Evolutionary conservation across 1,284 basidiomycete species (phyloP).

Genomic region (Ganoderma resinaceum): DNA sequence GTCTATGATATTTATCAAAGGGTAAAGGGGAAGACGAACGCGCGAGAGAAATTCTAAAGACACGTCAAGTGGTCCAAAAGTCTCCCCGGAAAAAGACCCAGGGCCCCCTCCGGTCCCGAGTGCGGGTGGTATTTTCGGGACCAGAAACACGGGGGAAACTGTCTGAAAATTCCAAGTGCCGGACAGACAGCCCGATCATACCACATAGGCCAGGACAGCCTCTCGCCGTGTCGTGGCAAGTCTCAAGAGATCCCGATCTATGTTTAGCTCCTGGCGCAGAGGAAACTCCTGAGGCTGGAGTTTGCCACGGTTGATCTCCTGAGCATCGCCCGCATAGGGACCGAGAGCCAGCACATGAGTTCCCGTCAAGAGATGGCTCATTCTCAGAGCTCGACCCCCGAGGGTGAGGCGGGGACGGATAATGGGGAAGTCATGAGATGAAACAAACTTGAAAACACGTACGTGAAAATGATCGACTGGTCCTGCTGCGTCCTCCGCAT

Average conservation of each 20-base stretch:
- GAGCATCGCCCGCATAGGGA: not conserved
- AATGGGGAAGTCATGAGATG: not conserved
- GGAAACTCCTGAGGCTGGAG: not conserved
- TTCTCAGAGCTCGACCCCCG: not conserved
- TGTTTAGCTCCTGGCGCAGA: not conserved
- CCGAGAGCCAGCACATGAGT: not conserved
- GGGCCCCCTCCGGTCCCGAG: too few species aligned
- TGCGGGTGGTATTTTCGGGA: too few species aligned
- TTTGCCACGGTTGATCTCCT: slow-evolving; percentile 5
- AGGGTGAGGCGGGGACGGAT: not conserved
- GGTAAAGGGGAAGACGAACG: too few species aligned
- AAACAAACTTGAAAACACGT: slow-evolving; percentile 39
- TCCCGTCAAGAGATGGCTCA: not conserved
- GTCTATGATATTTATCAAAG: too few species aligned
- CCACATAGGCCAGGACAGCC: not conserved
- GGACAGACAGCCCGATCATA: not conserved
- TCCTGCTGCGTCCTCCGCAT: slow-evolving; percentile 95
- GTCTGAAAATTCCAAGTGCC: not conserved
- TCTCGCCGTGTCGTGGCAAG: slow-evolving; percentile 8
- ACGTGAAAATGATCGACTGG: slow-evolving; percentile 89
- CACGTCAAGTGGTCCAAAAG: too few species aligned
- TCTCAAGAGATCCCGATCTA: not conserved
- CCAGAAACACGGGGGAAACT: not conserved
- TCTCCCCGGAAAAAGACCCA: too few species aligned
- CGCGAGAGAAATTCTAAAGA: too few species aligned